Base-by-base conservation (phyloP, 441 rosid genomes). In the Biscutella auriculata region DNA sequence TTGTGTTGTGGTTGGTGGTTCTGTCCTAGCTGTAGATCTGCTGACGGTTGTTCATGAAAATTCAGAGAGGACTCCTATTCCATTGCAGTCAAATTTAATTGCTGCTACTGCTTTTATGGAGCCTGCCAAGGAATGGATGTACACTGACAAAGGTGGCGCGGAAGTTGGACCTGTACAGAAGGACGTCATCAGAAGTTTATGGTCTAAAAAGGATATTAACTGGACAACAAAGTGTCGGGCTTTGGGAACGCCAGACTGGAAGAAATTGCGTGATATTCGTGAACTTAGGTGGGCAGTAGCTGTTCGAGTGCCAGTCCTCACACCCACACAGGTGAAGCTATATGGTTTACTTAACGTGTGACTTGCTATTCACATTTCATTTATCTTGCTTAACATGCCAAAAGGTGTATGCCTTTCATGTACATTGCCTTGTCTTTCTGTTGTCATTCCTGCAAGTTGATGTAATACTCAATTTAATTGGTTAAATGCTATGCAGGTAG, bases 101-200 rank as follows among this genome's bases (percentile, higher is more conserved):
- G 99, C 99, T 59, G 95, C 99, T 53, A 79, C 93, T 69, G 99
- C 99, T 56, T 95, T 95, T 76, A 88, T 95, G 99, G 99, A 95
- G 75, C 91, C 99, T 27, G 88, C 84, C 28, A 95, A 95, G 79
- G 99, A 95, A 75, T 95, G 99, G 99, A 86, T 84, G 90, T 86
- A 82, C 69, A 59, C 80, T 54, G 93, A 81, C 70, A 80, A 84
- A 64, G 77, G 80, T 73, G 97, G 98, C 62, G 72, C 70, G 54
- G 75, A 88, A 76, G 80, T 82, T 63, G 99, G 99, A 68, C 99
- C 99, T 16, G 68, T 95, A 35, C 95, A 91, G 82, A 95, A 95
- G 79, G 99, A 95, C 75, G 86, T 85, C 59, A 79, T 95, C 59
- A 82, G 99, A 84, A 82, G 87, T 73, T 83, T 83, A 63, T 91